Evolutionary conservation across 306 rosid genomes (phyloP).

Genomic region (Fragaria vesca): DNA sequence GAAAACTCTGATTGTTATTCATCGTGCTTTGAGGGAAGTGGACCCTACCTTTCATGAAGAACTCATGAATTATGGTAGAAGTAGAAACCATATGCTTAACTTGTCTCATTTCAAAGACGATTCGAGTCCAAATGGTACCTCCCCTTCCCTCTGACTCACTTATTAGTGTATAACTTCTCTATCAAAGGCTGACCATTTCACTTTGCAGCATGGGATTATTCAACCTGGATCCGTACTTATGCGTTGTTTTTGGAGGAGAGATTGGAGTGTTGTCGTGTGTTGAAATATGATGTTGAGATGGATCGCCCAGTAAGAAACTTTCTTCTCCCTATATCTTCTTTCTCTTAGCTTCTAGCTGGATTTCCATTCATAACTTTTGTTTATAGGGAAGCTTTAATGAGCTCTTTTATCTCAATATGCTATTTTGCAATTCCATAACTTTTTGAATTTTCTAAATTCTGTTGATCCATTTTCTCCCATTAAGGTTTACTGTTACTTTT

Average conservation of each 20-base stretch:
- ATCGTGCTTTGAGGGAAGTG: constrained; percentile 98
- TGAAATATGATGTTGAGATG: constrained; percentile 86
- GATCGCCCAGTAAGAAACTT: constrained; percentile 78
- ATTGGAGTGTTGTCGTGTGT: constrained; percentile 91
- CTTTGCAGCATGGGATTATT: constrained; percentile 92
- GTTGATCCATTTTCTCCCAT: background rate
- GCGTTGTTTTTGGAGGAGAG: constrained; percentile 99
- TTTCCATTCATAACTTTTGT: background rate
- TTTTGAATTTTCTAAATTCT: background rate
- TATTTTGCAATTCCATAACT: background rate
- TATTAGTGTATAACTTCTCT: background rate
- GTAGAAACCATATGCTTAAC: constrained; percentile 98
- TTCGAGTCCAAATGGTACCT: constrained; percentile 91
- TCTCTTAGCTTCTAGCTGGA: background rate
- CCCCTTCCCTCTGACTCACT: constrained; percentile 11
- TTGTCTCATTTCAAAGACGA: constrained; percentile 97
- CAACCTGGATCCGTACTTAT: constrained; percentile 92
- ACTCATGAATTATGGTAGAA: constrained; percentile 92
- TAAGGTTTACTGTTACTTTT: background rate
- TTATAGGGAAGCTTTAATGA: background rate
- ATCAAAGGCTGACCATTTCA: constrained; percentile 14
- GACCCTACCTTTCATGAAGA: constrained; percentile 99
- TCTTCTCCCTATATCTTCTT: constrained; percentile 8
- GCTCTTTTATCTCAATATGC: background rate
- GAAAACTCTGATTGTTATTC: constrained; percentile 90